Percentiles rank a stretch among this genome's conserved stretches.
phyloP scores from a whole-genome alignment of 139 green algal genomes.

The Coelastrella sp. region DNA sequence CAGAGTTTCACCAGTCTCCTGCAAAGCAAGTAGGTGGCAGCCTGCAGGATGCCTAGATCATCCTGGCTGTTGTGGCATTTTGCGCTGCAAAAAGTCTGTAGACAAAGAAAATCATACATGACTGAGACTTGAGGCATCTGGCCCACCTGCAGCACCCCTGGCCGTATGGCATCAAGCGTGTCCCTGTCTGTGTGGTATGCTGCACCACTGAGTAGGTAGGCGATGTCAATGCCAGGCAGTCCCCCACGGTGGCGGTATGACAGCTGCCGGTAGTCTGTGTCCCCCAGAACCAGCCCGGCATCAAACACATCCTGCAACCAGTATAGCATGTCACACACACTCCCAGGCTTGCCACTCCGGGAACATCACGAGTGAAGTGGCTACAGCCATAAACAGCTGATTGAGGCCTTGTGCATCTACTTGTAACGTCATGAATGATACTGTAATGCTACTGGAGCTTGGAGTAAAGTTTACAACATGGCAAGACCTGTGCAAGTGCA shows the following conservation, averaged over 20 bases:
- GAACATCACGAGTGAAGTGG: too few relatives aligned
- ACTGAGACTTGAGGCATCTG: not conserved
- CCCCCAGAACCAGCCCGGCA: conserved; percentile 43
- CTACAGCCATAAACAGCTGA: too few relatives aligned
- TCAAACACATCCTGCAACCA: conserved; percentile 45
- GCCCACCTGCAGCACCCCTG: conserved; percentile 43
- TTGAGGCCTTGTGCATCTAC: too few relatives aligned
- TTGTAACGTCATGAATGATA: too few relatives aligned
- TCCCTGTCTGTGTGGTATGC: conserved; percentile 48
- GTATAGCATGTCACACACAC: too few relatives aligned
- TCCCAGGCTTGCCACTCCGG: too few relatives aligned
- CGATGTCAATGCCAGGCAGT: conserved; percentile 45
- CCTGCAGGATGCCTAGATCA: not conserved
- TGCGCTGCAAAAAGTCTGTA: not conserved
- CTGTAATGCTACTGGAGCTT: too few relatives aligned
- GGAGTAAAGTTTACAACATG: too few relatives aligned
- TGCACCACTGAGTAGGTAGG: conserved; percentile 33
- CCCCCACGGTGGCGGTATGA: conserved; percentile 28
- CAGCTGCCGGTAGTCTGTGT: conserved; percentile 46
- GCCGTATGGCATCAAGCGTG: conserved; percentile 1
- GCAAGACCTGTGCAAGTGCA: too few relatives aligned
- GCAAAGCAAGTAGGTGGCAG: not conserved
- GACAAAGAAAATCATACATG: not conserved
- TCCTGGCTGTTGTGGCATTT: not conserved
- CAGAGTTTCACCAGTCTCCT: conserved; percentile 39